Evolutionary conservation across 257 asterid genomes (phyloP), one percentile per base, ranked within the genome.

Genomic region (Solanum habrochaites): DNA sequence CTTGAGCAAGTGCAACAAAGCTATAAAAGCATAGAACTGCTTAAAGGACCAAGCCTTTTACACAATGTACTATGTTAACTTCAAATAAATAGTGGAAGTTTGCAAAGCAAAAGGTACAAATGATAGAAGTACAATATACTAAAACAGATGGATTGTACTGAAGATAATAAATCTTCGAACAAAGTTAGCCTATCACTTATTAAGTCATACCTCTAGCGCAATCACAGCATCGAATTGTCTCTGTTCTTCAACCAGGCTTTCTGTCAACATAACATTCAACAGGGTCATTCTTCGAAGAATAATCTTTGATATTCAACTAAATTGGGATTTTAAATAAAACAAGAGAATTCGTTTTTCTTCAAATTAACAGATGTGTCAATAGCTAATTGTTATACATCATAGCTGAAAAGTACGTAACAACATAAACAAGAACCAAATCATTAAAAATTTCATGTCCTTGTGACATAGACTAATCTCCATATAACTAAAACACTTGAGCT

Each of bases 211-310:
- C 98, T 97, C 99, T 88, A 96, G 90, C 42, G 99, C 92, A 90
- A 97, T 86, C 77, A 97, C 99, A 84, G 95, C 99, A 90, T 97
- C 98, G 88, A 93, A 96, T 75, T 93, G 89, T 85, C 92, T 87
- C 92, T 92, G 91, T 93, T 96, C 99, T 90, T 95, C 98, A 83
- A 96, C 98, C 94, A 97, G 67, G 66, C 90, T 92, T 91, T 97
- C 99, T 97, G 98, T 89, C 70, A 78, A 90, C 75, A 83, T 71
- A 86, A 89, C 87, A 86, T 86, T 77, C 83, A 89, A 85, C 52
- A 86, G 56, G 85, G 83, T 91, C 91, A 92, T 89, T 85, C 83
- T 89, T 58, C 32, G 67, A 88, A 82, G 88, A 82, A 72, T 25
- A 23, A 74, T 52, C 81, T 88, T 35, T 75, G 82, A 77, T 87